phyloP scores from a whole-genome alignment of 495 filamentous ascomycete genomes.

The Monascus purpureus region DNA sequence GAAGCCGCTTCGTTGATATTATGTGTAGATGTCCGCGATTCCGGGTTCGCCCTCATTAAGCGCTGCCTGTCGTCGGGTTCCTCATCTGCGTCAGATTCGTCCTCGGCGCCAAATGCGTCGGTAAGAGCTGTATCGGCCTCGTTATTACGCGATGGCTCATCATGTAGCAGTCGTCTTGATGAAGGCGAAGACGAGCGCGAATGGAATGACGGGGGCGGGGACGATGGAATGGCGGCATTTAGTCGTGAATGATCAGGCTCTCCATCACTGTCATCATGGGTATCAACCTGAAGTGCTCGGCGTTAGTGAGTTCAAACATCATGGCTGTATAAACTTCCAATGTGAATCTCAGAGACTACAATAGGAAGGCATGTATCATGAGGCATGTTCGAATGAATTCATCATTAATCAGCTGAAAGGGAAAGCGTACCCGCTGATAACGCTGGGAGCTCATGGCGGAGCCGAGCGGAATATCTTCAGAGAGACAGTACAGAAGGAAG shows the following conservation, averaged over 20 bases:
- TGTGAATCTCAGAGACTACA: too few relatives aligned
- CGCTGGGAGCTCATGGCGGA: conserved; percentile 65
- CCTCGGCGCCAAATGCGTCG: conserved; percentile 73
- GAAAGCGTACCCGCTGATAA: conserved; percentile 63
- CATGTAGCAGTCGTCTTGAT: conserved; percentile 37
- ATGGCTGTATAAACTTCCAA: too few relatives aligned
- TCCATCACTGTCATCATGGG: conserved; percentile 37
- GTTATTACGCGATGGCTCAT: conserved; percentile 37
- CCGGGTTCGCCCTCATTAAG: conserved; percentile 60
- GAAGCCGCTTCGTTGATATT: conserved; percentile 12
- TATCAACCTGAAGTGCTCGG: conserved; percentile 30
- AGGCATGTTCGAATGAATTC: too few relatives aligned
- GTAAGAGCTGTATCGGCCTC: conserved; percentile 64
- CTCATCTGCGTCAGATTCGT: conserved; percentile 57
- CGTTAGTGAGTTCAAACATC: conserved; percentile 4
- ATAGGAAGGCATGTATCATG: too few relatives aligned
- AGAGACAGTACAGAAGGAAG: conserved; percentile 8
- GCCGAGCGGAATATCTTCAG: conserved; percentile 19
- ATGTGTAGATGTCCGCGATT: conserved; percentile 17
- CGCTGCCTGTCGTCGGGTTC: conserved; percentile 70
- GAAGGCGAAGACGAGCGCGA: conserved; percentile 67
- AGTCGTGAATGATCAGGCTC: conserved; percentile 23
- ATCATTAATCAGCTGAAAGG: conserved; percentile 8
- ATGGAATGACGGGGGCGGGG: conserved; percentile 88
- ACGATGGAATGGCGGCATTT: conserved; percentile 48